Base-by-base conservation (phyloP, 768 basidiomycete species). In the Chalciporus piperatus region DNA sequence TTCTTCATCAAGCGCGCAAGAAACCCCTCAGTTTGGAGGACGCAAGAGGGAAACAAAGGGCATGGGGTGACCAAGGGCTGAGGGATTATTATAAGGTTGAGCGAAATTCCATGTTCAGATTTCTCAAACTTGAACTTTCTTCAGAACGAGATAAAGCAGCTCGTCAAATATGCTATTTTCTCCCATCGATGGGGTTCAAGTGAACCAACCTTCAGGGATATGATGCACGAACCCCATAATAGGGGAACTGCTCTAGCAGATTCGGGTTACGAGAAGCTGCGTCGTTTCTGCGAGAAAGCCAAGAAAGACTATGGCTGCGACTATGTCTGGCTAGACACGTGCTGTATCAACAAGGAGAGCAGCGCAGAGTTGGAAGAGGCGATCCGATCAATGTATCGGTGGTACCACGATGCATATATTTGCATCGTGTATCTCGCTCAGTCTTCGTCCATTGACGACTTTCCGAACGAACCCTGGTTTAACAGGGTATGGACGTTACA, bases 321-420 rank as follows among this genome's bases (percentile, higher is more conserved):
- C 6, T 51, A 51, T 14, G 50, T 33, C 19, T 51, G 50, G 50
- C 41, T 39, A 2, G 50, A 51, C 32, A 51, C 50, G 9, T 51
- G 50, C 19, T 51, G 50, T 25, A 51, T 51, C 23, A 40, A 51
- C 32, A 45, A 46, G n/a, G 25, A 46, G 39, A 51, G 50, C 44
- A 51, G 50, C 28, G 45, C 50, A 4, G 44, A 51, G 37, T 30
- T 51, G 38, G 43, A 45, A 40, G 50, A 51, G 39, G 50, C 50
- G 2, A 51, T 51, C 16, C 50, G 50, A 6, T 51, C 50, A 12
- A 51, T 51, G 50, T 51, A 46, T 11, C 38, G 50, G 11, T 51
- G 50, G 50, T 51, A 51, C 23, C 11, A n/a, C 10, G 50, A 45
- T 19, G 45, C 50, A 13, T 41, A 51, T 3, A 35, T 41, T 1